Evolutionary conservation across 495 filamentous ascomycete species (phyloP), one percentile per base, ranked within the genome.

Genomic region (Tuber microsphaerosporum): DNA sequence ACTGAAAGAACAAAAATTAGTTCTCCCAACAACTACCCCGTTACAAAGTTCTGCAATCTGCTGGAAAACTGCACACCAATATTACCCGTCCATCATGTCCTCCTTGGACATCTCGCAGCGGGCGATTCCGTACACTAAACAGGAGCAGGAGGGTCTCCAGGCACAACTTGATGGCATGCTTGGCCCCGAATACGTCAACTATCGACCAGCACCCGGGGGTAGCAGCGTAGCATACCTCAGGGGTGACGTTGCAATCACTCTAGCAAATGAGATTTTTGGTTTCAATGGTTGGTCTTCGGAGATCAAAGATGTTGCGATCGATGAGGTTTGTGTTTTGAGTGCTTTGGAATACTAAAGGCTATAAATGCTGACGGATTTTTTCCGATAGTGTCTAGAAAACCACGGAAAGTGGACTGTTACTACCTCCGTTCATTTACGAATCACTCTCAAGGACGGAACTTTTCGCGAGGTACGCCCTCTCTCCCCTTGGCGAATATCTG

Each of bases 271-370:
- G 80, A 92, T 98, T 6, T 97, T 99, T 84, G 95, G 95, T 14
- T 99, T 99, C 86, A 97, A 98, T 84, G 95, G 95, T 69, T 99
- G 95, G 95, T 96, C 92, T 19, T 95, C 92, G 73, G 88, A 89
- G 69, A 96, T 99, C 71, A 91, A 92, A 81, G 91, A 93, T 77
- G 90, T 97, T 26, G 90, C 94, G 81, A 91, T 97, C 71, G 95
- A 99, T 83, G 98, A 93, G 84, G 93, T 96, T 76, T 37, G 73
- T n/a, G 46, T 37, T 22, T 65, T 20, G 37, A 26, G 26, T 19
- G 1, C 26, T 12, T 31, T 7, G 14, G 26, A 10, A 61, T 17
- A 34, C 26, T 1, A 3, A 34, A 34, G 61, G 26, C 17, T 71
- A 68, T 39, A 26, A 65, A 65, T 8, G 31, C 85, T 84, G 73